Base-by-base conservation (phyloP, 2,329 filamentous ascomycete species). In the Curvularia eragrostidis region DNA sequence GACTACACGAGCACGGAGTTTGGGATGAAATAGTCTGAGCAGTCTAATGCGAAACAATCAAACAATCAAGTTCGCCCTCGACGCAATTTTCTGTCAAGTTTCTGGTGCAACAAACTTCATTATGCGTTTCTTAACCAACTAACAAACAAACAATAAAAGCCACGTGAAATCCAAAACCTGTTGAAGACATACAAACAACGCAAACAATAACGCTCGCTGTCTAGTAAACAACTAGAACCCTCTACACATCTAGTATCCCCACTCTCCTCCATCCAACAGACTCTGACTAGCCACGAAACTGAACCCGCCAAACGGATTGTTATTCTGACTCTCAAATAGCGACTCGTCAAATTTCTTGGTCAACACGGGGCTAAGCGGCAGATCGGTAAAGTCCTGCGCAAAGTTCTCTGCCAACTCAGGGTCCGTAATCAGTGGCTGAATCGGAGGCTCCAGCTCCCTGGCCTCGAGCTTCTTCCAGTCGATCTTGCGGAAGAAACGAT, bases 341-440 rank as follows among this genome's bases (percentile, higher is more conserved):
- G 62, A 62, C 26, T 70, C 70, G 32, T 69, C 70, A 48, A 67
- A 68, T 36, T 68, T 72, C 63, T 65, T 70, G 21, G 64, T 70
- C 48, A 75, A 73, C 1, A 90, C 83, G 5, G 93, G 92, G 74
- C 91, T 96, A 13, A 98, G 82, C 3, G 91, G 86, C 62, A 97
- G 78, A 54, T 90, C 88, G 0, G 94, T 99, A 75, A 99, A 99
- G 74, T 97, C 93, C n/a, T 83, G 82, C 0, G 91, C 86, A 78
- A 99, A 99, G 79, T 99, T 99, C 84, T 99, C 96, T 0, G 95
- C 95, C 44, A 97, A 83, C 75, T 96, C 93, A 0, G 95, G 95
- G 71, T 99, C 93, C 0, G 95, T 98, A 72, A 99, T 94, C 70
- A 98, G 84, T 15, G 95, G 95, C 73, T 90, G 87, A 68, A 99